Evolutionary conservation across 208 protist genomes (phyloP).

Genomic region (Crithidia acanthocephali): DNA sequence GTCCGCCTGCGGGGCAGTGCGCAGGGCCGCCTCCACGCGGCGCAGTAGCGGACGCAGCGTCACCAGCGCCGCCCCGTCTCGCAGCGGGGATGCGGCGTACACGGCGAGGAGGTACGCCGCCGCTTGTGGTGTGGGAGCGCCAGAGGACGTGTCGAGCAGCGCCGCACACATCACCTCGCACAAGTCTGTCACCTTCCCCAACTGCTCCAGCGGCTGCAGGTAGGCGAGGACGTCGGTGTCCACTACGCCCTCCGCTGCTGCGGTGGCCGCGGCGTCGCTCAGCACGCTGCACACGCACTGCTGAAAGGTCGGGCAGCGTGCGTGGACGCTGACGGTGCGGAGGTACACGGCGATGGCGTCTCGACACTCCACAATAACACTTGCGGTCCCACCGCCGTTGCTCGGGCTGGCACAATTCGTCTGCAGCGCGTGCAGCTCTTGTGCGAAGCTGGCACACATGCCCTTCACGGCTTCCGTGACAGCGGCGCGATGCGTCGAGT

Average conservation of each 20-base stretch:
- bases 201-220: conserved; percentile 13
- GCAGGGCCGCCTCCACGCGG: conserved; percentile 5
- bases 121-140: background rate
- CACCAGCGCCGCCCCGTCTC: conserved; percentile 5
- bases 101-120: conserved; percentile 8
- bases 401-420: background rate
- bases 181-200: conserved; percentile 6
- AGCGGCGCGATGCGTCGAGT: too few relatives aligned
- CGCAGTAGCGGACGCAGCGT: conserved; percentile 17
- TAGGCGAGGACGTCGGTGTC: conserved; percentile 4
- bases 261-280: background rate
- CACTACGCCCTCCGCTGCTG: conserved; percentile 17
- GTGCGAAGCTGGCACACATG: background rate
- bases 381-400: background rate
- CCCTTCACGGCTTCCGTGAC: too few relatives aligned
- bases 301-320: conserved; percentile 6
- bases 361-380: background rate
- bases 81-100: conserved; percentile 21
- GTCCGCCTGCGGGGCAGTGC: conserved; percentile 1
- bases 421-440: background rate
- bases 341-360: conserved; percentile 16
- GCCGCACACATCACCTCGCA: conserved; percentile 24
- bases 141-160: background rate
- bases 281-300: conserved; percentile 4
- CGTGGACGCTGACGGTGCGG: conserved; percentile 13